These are phyloP conservation scores for Magnolia kwangsiensis DNA, from an alignment of 164 flowering plant genomes.

Conservation along the genomic window DNA sequence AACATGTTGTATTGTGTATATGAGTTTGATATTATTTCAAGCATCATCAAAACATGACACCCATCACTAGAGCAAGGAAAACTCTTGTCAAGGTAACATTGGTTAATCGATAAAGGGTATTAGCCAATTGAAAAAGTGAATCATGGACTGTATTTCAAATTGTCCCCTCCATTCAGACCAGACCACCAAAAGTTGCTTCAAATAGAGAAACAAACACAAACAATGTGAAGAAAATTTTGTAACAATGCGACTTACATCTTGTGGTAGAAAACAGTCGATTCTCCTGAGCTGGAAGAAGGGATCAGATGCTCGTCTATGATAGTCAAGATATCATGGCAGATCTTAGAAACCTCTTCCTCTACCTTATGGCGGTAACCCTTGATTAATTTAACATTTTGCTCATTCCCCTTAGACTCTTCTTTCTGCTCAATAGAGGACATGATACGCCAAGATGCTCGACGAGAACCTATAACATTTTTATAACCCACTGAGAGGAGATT, in stretches of 20 bases:
- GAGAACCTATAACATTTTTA: conserved; percentile 28
- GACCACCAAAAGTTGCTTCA: not conserved
- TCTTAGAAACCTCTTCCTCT: conserved; percentile 23
- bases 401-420: conserved; percentile 24
- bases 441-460: conserved; percentile 29
- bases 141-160: not conserved
- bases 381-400: conserved; percentile 22
- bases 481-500: conserved; percentile 29
- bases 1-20: too few species aligned
- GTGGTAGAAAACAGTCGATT: conserved; percentile 23
- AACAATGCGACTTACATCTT: conserved; percentile 17
- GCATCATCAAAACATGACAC: too few species aligned
- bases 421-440: conserved; percentile 28
- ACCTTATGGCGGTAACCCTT: conserved; percentile 26
- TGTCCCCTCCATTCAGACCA: not conserved
- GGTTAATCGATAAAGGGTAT: not conserved
- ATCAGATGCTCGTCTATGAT: conserved; percentile 25
- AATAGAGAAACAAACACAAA: not conserved
- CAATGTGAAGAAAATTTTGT: not conserved
- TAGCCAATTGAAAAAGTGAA: not conserved
- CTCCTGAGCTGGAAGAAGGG: conserved; percentile 20
- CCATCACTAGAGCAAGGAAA: too few species aligned
- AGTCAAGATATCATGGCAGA: conserved; percentile 23
- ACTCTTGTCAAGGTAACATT: not conserved
- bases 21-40: too few species aligned